Evolutionary conservation across 768 basidiomycete species (phyloP).

Genomic region (Tricholoma bakamatsutake): DNA sequence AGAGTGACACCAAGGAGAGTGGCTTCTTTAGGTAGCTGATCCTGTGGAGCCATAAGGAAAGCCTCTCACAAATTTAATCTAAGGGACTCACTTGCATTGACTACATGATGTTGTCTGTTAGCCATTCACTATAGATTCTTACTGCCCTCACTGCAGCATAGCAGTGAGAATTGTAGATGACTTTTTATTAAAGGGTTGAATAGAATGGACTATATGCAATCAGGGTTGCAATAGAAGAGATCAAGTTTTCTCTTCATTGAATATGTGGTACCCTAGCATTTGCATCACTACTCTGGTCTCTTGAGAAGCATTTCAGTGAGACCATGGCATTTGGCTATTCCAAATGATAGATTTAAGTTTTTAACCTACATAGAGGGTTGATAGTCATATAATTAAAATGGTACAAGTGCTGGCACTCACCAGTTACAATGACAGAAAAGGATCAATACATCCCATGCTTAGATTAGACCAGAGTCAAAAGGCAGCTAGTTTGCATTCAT

Average conservation of each 20-base stretch:
- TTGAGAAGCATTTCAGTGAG: background rate
- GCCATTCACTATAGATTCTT: conserved; percentile 18
- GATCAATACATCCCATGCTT: conserved; percentile 22
- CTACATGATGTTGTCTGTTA: conserved; percentile 17
- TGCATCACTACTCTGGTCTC: background rate
- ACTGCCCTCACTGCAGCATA: conserved; percentile 5
- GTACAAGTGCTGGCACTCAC: conserved; percentile 10
- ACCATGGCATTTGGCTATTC: background rate
- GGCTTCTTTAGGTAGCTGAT: conserved; percentile 6
- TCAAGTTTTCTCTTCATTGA: conserved; percentile 19
- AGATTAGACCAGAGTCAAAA: conserved; percentile 23
- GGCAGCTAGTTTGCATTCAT: conserved; percentile 27
- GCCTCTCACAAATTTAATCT: background rate
- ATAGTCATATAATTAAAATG: background rate
- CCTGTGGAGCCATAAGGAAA: background rate
- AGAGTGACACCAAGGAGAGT: conserved; percentile 15
- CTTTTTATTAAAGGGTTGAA: conserved; percentile 19
- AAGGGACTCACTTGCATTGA: conserved; percentile 14
- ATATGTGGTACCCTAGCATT: conserved; percentile 4
- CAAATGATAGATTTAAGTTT: conserved; percentile 1
- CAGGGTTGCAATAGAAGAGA: conserved; percentile 23
- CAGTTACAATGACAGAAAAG: conserved; percentile 21
- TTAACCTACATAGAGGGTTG: background rate
- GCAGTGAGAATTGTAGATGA: conserved; percentile 16
- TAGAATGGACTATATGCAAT: conserved; percentile 24